A percentile compares a stretch with the other conserved stretches of the same genome.
Evolutionary conservation across 1,139 yeast species (phyloP).

Genomic region (Diutina catenulata): DNA sequence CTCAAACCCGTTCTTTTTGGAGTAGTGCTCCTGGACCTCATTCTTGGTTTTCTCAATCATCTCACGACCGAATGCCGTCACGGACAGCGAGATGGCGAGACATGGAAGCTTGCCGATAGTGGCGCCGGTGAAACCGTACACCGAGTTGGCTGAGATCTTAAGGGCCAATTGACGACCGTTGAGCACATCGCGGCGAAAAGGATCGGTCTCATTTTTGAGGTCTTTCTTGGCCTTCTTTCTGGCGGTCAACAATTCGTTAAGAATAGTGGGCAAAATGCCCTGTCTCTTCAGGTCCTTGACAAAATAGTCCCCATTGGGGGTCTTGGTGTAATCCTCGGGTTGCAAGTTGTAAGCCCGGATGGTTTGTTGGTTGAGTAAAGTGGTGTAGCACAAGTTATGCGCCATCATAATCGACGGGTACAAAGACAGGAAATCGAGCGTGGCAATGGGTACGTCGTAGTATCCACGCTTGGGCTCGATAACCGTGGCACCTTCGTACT

Average conservation of each 20-base stretch:
- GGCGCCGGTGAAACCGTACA: conserved; percentile 98
- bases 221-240: conserved; percentile 90
- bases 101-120: conserved; percentile 96
- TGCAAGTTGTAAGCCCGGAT: conserved; percentile 53
- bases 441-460: conserved; percentile 94
- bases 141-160: conserved; percentile 95
- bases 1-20: conserved; percentile 66
- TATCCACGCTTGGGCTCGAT: conserved; percentile 94
- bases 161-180: conserved; percentile 96
- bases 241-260: conserved; percentile 79
- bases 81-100: conserved; percentile 89
- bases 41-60: conserved; percentile 91
- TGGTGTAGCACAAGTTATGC: conserved; percentile 92
- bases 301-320: conserved; percentile 91
- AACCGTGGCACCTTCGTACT: conserved; percentile 98
- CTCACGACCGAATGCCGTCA: conserved; percentile 89
- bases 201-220: conserved; percentile 85
- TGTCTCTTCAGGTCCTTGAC: conserved; percentile 61
- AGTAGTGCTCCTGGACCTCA: conserved; percentile 72
- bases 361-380: conserved; percentile 59
- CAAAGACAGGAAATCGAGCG: conserved; percentile 92
- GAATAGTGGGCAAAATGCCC: conserved; percentile 86
- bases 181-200: conserved; percentile 83
- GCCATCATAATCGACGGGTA: conserved; percentile 99
- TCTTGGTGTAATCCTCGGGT: conserved; percentile 68